Base-by-base conservation (phyloP, 23 red algal species). In the Gracilaria gracilis region DNA sequence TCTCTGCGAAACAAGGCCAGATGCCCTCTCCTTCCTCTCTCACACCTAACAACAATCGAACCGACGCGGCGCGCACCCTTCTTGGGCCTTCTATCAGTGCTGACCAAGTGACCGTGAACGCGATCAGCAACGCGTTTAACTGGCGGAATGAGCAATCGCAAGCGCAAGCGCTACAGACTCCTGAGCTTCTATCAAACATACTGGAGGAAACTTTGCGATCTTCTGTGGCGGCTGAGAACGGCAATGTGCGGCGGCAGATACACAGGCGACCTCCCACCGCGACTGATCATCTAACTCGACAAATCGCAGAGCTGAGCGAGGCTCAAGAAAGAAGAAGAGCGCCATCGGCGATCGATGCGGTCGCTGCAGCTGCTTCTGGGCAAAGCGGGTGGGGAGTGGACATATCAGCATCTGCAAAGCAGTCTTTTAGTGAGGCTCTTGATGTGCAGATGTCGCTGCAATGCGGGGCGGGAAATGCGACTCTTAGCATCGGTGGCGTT, bases 291-390 rank as follows among this genome's bases (percentile, higher is more conserved):
- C 27, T 79, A 36, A 70, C 31, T 70, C 17, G 31, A 59, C 55
- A 35, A 59, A n/a, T 57, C 1, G 77, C 37, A 20, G 57, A 49
- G 24, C 6, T 37, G 1, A 31, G 49, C 46, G 77, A 59, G 1
- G 77, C 48, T 17, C 51, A 59, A 8, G 57, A 59, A 1, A 16
- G 77, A 24, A 23, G 77, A 19, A 40, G 20, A 20, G 32, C 57
- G 14, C 66, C 35, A 61, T 87, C 83, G n/a, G 83, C 64, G n/a
- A 89, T 89, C 66, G 86, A 80, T 28, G 86, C 86, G 6, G 72
- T 75, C 2, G 72, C 42, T 12, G 86, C 86, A 15, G 86, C 55
- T 31, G 86, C 86, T 15, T 59, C 86, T 14, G 86, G 86, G 34
- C 71, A 89, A 25, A 72, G 72, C 5, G 69, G 50, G 31, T 89